Conservation (phyloP, 176 grass and related monocot genomes). For the maize (Zea mays) region DNA sequence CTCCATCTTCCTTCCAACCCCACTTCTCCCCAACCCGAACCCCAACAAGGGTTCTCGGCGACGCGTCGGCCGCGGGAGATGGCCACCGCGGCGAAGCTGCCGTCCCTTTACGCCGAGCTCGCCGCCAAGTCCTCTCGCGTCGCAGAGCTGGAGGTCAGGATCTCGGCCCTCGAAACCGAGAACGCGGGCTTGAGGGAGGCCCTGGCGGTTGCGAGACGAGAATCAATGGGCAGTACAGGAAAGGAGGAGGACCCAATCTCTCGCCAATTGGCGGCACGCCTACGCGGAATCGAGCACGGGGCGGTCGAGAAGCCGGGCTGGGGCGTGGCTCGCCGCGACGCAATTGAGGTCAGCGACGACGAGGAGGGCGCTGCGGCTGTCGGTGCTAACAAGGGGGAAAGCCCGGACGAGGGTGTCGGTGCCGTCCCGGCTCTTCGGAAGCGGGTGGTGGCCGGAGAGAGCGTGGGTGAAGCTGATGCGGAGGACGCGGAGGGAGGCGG, state of each 20-base stretch:
- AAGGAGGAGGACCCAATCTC: not conserved
- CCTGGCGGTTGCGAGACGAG: not conserved
- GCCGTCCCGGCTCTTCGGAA: conserved; percentile 10
- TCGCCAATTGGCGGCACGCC: not conserved
- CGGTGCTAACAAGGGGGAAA: not conserved
- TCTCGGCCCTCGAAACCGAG: conserved; percentile 48
- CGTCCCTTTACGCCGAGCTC: conserved; percentile 38
- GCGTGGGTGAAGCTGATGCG: conserved; percentile 5
- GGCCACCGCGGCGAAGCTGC: not conserved
- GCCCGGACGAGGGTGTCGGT: not conserved
- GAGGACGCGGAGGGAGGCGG: not conserved
- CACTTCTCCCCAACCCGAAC: not conserved
- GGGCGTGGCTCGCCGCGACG: not conserved
- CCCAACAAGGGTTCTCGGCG: not conserved
- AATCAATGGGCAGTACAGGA: not conserved
- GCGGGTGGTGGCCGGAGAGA: conserved; percentile 20
- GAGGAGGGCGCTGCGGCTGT: not conserved
- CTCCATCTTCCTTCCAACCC: not conserved
- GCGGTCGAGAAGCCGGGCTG: not conserved
- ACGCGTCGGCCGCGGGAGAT: conserved; percentile 22
- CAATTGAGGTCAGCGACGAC: conserved; percentile 43
- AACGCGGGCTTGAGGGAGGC: conserved; percentile 41
- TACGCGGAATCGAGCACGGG: not conserved
- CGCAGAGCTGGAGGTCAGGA: conserved; percentile 42
- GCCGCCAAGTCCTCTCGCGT: conserved; percentile 35